Conservation (phyloP, 129 eudicot species). For the Apium graveolens region DNA sequence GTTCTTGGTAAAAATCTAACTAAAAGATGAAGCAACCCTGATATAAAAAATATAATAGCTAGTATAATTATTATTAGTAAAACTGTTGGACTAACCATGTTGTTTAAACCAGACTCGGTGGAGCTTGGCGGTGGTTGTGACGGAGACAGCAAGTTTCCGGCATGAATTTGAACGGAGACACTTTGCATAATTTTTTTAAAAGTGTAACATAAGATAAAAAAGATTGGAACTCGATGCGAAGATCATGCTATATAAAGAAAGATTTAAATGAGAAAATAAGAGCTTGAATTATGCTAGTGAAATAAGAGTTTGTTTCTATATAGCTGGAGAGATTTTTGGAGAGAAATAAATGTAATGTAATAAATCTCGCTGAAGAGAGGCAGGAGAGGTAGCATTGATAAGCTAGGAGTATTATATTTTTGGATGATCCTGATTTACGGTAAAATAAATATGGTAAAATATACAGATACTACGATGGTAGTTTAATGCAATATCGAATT, state of each 20-base stretch:
- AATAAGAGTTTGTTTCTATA: neutral
- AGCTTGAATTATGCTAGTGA: neutral
- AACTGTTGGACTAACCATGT: neutral
- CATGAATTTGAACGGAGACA: neutral
- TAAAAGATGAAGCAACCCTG: slow-evolving; percentile 83
- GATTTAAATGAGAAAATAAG: neutral
- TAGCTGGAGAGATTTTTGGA: neutral
- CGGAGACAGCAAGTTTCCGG: neutral
- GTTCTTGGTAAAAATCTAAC: slow-evolving; percentile 55
- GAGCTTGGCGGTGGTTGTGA: neutral
- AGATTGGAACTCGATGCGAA: neutral
- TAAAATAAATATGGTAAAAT: too few species aligned
- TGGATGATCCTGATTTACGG: neutral
- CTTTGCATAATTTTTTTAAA: neutral
- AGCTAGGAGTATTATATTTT: neutral
- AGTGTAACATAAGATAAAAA: neutral
- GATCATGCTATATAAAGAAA: neutral
- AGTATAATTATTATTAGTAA: slow-evolving; percentile 7
- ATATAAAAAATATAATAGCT: slow-evolving; percentile 63
- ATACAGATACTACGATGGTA: neutral
- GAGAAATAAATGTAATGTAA: neutral
- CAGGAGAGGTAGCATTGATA: neutral
- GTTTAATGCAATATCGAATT: neutral
- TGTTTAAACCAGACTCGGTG: neutral
- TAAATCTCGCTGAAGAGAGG: slow-evolving; percentile 5